Evolutionary conservation across 2,329 filamentous ascomycete genomes (phyloP), one percentile per base, ranked within the genome.

Genomic region (Zalaria sp.): DNA sequence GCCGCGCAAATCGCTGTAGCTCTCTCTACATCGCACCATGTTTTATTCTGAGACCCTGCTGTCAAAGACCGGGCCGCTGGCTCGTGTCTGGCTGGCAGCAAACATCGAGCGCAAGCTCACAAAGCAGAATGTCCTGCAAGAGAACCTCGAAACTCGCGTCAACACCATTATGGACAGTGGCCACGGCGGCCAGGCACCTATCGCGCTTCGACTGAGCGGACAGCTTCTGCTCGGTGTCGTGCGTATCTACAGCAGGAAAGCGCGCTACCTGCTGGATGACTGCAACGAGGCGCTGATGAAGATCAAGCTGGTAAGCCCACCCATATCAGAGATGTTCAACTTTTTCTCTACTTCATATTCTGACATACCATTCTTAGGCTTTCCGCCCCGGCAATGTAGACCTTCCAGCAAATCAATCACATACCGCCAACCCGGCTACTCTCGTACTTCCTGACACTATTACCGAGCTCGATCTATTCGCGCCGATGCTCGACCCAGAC

Each of bases 41-140:
- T 98, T 98, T 67, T 96, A 95, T 64, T 94, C 91, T 41, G 87
- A 94, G 70, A 87, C 86, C 42, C 77, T 98, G 45, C 77, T 98
- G 55, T 87, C 88, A 62, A 94, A 94, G 79, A 94, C 86, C 54
- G 91, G 91, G 70, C 89, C 91, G 57, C 68, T 98, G 71, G 91
- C 91, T 66, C 85, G 87, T 59, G 88, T 96, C 67, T 98, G 91
- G 91, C 77, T 96, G 47, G 94, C 91, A 28, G 87, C 91, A 68
- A 98, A 96, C 65, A 73, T 96, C 50, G 91, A 96, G 75, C 87
- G 89, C 71, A 98, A 96, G 69, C 79, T 98, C 46, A 93, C 88
- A 53, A 98, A 98, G 67, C 87, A 86, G 49, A 87, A 95, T 57
- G 91, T 96, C 51, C 63, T 98, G 49, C 86, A 94, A 59, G 89